Percentiles rank a stretch among this genome's conserved stretches.
These are phyloP conservation scores for Gleditsia sinensis DNA, from an alignment of 306 rosid species.

Conservation along the genomic window DNA sequence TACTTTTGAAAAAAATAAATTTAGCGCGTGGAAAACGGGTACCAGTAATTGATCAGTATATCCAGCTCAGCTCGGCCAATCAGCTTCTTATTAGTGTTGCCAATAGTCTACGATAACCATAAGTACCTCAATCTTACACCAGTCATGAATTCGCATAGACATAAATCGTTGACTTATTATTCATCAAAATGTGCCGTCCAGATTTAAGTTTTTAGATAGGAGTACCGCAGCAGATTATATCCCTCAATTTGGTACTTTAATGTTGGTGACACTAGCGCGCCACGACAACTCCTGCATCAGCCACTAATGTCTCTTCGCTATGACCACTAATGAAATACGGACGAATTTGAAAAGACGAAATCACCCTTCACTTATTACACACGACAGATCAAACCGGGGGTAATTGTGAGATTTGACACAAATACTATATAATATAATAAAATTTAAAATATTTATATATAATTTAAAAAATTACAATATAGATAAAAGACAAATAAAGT, in stretches of 20 bases:
- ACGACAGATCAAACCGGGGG: not conserved
- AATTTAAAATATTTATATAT: too few species aligned
- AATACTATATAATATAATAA: too few species aligned
- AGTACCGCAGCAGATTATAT: not conserved
- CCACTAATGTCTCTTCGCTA: not conserved
- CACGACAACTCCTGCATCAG: not conserved
- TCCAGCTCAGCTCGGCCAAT: not conserved
- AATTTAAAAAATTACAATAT: too few species aligned
- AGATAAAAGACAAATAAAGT: too few species aligned
- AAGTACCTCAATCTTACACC: not conserved
- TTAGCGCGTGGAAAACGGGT: not conserved
- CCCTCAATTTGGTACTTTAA: not conserved
- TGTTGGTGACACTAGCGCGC: not conserved
- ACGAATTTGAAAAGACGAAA: not conserved
- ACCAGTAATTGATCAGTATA: too few species aligned
- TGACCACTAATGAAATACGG: conserved; percentile 1
- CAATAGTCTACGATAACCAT: not conserved
- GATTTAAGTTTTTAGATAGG: not conserved
- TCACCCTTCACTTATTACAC: not conserved
- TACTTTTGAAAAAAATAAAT: too few species aligned
- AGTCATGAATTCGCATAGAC: too few species aligned
- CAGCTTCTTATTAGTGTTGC: not conserved
- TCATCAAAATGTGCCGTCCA: not conserved
- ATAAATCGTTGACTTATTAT: not conserved
- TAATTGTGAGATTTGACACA: not conserved